These are phyloP conservation scores for Lentinus brumalis DNA, from an alignment of 768 basidiomycete genomes.

Conservation along the genomic window DNA sequence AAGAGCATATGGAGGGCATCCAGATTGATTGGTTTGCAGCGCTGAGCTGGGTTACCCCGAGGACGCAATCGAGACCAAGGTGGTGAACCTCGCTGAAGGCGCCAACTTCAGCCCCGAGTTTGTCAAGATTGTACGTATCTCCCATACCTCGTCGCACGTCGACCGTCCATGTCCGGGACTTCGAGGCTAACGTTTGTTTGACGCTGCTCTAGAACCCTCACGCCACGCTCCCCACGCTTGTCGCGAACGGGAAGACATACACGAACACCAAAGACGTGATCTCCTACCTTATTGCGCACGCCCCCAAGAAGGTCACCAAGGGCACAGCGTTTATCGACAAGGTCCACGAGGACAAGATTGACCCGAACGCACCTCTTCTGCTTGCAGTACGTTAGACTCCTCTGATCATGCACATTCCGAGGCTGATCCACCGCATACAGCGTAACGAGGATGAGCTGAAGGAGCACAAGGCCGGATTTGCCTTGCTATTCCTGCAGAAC, in stretches of 20 bases:
- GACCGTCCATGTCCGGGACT: background rate
- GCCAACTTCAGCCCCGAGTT: conserved; percentile 51
- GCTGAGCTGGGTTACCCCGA: conserved; percentile 46
- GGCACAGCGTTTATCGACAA: conserved; percentile 38
- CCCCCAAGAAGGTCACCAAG: conserved; percentile 37
- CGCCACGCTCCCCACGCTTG: conserved; percentile 47
- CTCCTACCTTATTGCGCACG: conserved; percentile 42
- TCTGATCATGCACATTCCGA: background rate
- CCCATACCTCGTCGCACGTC: background rate
- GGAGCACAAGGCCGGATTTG: conserved; percentile 37
- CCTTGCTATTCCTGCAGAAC: conserved; percentile 37
- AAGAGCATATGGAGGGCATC: background rate
- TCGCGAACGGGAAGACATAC: conserved; percentile 37
- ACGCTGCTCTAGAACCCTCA: conserved; percentile 39
- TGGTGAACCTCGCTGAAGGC: conserved; percentile 46
- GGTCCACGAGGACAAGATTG: conserved; percentile 47
- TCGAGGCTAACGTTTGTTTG: background rate
- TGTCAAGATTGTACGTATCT: conserved; percentile 38
- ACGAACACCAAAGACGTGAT: conserved; percentile 45
- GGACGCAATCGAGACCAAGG: conserved; percentile 37
- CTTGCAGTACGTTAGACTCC: conserved; percentile 35
- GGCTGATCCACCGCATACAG: conserved; percentile 26
- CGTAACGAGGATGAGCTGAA: conserved; percentile 49
- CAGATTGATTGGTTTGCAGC: conserved; percentile 24
- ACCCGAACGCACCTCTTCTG: conserved; percentile 55